Evolutionary conservation across 2,329 filamentous ascomycete genomes (phyloP), one percentile per base, ranked within the genome.

Genomic region (Stemphylium beticola): DNA sequence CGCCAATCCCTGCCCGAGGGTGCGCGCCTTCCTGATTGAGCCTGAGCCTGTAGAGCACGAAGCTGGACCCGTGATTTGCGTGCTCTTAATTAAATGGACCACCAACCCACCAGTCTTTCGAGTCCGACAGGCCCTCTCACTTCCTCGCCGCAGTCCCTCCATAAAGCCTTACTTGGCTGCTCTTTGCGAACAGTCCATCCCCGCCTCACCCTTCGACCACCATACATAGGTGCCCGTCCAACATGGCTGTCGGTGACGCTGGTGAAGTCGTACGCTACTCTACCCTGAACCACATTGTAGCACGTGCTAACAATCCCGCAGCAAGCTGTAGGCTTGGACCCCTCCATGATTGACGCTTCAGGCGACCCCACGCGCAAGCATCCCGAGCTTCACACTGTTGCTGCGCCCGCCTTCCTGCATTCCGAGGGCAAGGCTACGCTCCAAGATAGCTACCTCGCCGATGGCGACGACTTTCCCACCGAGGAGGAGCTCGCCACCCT

Each of bases 361-460:
- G 73, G 72, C 47, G 73, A 75, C 54, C 72, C 70, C 29, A 54
- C 69, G 60, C 69, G 69, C 61, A 68, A 69, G 60, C 53, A 69
- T 41, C 69, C 69, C 11, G 67, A 62, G 15, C 54, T 66, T 20
- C 62, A 66, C 49, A 49, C 53, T 3, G 61, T 62, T 22, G 50
- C 51, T 20, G 64, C 71, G 4, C 72, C 70, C n/a, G 52, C 67
- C 24, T 75, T 67, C 60, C 60, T 68, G 8, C 57, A 62, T 24
- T 64, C 64, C 9, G 70, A 71, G 58, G 76, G 77, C 47, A 74
- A 78, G 65, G 66, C 74, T 42, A 74, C 76, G 34, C 60, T 71
- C 15, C 71, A 74, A 53, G 67, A 66, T 42, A 64, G 60, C 52
- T 74, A 72, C 55, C 40, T 72, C 14, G 44, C 47, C 37, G 68